phyloP scores from a whole-genome alignment of 2,329 filamentous ascomycete genomes.

The Rutstroemia sp. region DNA sequence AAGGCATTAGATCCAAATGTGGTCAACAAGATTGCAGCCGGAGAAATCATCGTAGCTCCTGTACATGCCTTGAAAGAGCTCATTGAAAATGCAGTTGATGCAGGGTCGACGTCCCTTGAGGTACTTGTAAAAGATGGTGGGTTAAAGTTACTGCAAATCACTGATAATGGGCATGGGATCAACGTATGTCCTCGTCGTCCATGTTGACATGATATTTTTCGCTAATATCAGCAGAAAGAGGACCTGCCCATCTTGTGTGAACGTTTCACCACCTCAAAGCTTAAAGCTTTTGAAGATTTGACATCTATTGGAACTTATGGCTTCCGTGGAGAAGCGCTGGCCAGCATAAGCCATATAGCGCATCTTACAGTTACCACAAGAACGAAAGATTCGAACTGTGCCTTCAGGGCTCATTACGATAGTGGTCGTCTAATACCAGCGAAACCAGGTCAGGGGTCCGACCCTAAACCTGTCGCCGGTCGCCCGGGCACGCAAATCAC shows the following conservation, averaged over 20 bases:
- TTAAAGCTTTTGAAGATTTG: slow-evolving; percentile 89
- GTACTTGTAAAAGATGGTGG: slow-evolving; percentile 92
- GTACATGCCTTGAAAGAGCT: slow-evolving; percentile 95
- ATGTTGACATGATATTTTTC: neutral
- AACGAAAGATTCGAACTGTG: slow-evolving; percentile 78
- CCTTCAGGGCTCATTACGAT: slow-evolving; percentile 84
- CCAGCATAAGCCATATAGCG: slow-evolving; percentile 97
- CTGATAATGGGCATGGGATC: slow-evolving; percentile 94
- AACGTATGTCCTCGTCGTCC: slow-evolving; percentile 49
- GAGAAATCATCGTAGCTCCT: slow-evolving; percentile 95
- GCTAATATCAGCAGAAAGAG: slow-evolving; percentile 55
- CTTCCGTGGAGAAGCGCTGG: slow-evolving; percentile 93
- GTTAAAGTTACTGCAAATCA: slow-evolving; percentile 90
- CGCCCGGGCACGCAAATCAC: slow-evolving; percentile 89
- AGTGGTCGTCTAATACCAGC: slow-evolving; percentile 73
- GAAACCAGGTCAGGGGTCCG: slow-evolving; percentile 80
- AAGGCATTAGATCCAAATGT: slow-evolving; percentile 86
- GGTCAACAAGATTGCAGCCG: slow-evolving; percentile 96
- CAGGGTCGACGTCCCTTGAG: slow-evolving; percentile 87
- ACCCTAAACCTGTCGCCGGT: slow-evolving; percentile 83
- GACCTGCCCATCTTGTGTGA: slow-evolving; percentile 90
- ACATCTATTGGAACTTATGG: slow-evolving; percentile 88
- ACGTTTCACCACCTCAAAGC: slow-evolving; percentile 92
- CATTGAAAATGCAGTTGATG: slow-evolving; percentile 95
- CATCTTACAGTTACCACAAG: slow-evolving; percentile 93